These are phyloP conservation scores for Acanthamoeba lenticulata DNA, from an alignment of 208 protist genomes.

Conservation along the genomic window DNA sequence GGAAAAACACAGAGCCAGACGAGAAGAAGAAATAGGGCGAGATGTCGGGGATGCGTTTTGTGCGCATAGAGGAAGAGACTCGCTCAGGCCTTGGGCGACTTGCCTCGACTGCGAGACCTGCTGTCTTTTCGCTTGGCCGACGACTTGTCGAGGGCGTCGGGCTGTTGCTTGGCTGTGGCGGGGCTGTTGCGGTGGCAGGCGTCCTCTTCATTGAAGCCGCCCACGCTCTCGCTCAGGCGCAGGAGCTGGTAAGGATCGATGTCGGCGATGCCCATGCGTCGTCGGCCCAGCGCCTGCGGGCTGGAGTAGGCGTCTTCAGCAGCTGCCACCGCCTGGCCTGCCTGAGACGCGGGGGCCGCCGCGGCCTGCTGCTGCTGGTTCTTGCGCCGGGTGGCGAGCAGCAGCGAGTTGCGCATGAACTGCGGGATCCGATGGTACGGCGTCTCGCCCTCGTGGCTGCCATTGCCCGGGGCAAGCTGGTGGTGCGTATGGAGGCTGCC, in stretches of 20 bases:
- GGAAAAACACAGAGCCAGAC: too few relatives aligned
- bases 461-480: background rate
- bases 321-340: too few relatives aligned
- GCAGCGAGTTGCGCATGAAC: background rate
- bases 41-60: too few relatives aligned
- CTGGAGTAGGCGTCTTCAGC: too few relatives aligned
- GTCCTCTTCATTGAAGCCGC: slow-evolving; percentile 31
- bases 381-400: background rate
- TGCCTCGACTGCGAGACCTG: background rate
- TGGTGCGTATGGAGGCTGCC: background rate
- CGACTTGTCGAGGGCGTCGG: background rate
- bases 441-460: background rate
- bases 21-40: too few relatives aligned
- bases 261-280: slow-evolving; percentile 59
- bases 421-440: background rate
- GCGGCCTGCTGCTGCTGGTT: too few relatives aligned
- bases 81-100: background rate
- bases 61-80: background rate
- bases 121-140: background rate
- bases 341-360: too few relatives aligned
- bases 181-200: background rate
- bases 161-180: background rate
- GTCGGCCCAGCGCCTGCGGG: background rate
- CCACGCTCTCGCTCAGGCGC: slow-evolving; percentile 45
- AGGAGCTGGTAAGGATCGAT: slow-evolving; percentile 32